A percentile compares a stretch with the other conserved stretches of the same genome.
Conservation (phyloP, 2,329 filamentous ascomycete species). For the Verticillium tricorpus region DNA sequence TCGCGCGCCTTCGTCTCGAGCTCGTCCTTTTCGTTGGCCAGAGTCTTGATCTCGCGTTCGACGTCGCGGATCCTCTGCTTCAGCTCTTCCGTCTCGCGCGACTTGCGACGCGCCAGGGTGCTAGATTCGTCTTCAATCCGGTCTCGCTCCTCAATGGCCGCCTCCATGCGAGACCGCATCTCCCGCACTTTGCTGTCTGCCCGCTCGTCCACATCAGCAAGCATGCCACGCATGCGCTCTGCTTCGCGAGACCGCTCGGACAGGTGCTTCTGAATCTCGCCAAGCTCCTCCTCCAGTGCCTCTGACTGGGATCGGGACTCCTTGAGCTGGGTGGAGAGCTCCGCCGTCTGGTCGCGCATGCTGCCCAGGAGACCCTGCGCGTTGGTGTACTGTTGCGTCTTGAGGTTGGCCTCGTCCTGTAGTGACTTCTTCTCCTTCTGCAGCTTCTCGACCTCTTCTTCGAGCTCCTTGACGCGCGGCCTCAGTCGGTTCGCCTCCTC, state of each 20-base stretch:
- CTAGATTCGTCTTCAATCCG: slow-evolving; percentile 87
- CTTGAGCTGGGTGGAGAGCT: slow-evolving; percentile 87
- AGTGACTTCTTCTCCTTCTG: slow-evolving; percentile 62
- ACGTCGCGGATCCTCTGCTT: slow-evolving; percentile 74
- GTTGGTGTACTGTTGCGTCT: slow-evolving; percentile 78
- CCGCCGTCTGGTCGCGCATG: slow-evolving; percentile 88
- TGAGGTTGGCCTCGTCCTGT: slow-evolving; percentile 77
- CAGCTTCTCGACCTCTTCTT: slow-evolving; percentile 67
- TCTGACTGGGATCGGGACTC: slow-evolving; percentile 80
- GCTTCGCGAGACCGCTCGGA: slow-evolving; percentile 85
- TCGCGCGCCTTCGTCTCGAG: slow-evolving; percentile 70
- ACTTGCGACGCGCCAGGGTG: slow-evolving; percentile 67
- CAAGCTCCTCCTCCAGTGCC: slow-evolving; percentile 85
- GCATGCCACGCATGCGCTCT: slow-evolving; percentile 87
- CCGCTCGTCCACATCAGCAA: slow-evolving; percentile 80
- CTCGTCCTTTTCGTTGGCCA: slow-evolving; percentile 72
- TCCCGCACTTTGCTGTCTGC: slow-evolving; percentile 80
- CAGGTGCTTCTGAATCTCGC: slow-evolving; percentile 81
- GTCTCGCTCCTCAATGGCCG: slow-evolving; percentile 90
- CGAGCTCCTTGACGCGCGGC: slow-evolving; percentile 59
- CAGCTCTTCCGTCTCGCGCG: slow-evolving; percentile 83
- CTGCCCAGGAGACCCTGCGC: slow-evolving; percentile 82
- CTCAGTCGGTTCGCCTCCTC: slow-evolving; percentile 69
- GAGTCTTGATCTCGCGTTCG: slow-evolving; percentile 69
- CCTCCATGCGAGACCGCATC: slow-evolving; percentile 83